phyloP scores from a whole-genome alignment of 495 filamentous ascomycete species.

The Physcia stellaris region DNA sequence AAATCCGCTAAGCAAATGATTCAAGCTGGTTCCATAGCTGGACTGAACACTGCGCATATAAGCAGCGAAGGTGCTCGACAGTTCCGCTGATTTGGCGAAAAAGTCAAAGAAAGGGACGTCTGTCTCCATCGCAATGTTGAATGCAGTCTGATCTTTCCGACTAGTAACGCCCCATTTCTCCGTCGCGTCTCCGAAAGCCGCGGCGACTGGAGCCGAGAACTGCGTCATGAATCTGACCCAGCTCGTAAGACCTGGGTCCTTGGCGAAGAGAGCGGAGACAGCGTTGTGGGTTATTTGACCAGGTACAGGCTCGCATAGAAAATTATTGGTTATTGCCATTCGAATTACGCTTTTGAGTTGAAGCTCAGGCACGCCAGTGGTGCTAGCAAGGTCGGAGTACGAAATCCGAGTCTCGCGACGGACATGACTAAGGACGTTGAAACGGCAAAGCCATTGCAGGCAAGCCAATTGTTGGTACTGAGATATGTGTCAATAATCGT shows the following conservation, averaged over 20 bases:
- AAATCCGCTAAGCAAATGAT: conserved; percentile 17
- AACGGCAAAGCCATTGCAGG: conserved; percentile 18
- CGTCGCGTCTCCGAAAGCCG: conserved; percentile 11
- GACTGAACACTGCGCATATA: conserved; percentile 15
- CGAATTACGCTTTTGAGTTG: conserved; percentile 19
- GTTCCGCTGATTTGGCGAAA: conserved; percentile 2
- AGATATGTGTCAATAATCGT: background rate
- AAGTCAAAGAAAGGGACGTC: conserved; percentile 17
- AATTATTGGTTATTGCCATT: conserved; percentile 23
- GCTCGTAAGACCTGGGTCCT: conserved; percentile 11
- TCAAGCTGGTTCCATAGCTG: conserved; percentile 10
- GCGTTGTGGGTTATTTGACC: conserved; percentile 16
- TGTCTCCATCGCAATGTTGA: conserved; percentile 18
- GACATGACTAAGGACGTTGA: conserved; percentile 15
- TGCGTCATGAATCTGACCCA: conserved; percentile 16
- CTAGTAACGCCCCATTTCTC: too few relatives aligned
- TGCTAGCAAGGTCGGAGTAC: conserved; percentile 18
- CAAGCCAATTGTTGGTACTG: conserved; percentile 18
- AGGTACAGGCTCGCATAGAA: conserved; percentile 16
- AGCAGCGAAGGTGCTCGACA: conserved; percentile 10
- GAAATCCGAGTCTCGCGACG: conserved; percentile 15
- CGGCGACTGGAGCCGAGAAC: conserved; percentile 9
- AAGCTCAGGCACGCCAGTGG: conserved; percentile 13
- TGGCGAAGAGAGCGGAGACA: conserved; percentile 16
- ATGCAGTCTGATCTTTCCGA: conserved; percentile 17